Evolutionary conservation across 2,329 filamentous ascomycete species (phyloP).

Genomic region (Aspergillus ruber): DNA sequence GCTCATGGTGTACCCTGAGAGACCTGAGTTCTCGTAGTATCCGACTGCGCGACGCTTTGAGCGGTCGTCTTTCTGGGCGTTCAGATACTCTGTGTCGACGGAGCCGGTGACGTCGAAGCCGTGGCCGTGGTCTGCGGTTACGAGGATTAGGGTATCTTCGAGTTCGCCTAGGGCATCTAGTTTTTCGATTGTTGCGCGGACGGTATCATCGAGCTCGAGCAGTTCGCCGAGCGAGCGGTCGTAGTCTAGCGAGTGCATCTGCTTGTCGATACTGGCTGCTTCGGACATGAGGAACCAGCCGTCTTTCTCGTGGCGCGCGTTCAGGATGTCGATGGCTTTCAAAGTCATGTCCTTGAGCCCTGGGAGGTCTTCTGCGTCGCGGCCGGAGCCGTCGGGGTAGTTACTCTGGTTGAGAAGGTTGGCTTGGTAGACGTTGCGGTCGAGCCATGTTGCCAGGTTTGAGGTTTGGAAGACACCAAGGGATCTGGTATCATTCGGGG

Average conservation of each 20-base stretch:
- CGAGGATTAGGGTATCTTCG: slow-evolving; percentile 70
- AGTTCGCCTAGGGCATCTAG: slow-evolving; percentile 60
- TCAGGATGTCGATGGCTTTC: slow-evolving; percentile 76
- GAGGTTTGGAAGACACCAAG: slow-evolving; percentile 71
- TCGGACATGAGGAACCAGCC: slow-evolving; percentile 88
- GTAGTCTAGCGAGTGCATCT: slow-evolving; percentile 82
- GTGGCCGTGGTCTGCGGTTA: slow-evolving; percentile 84
- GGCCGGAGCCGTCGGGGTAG: slow-evolving; percentile 59
- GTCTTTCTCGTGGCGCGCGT: slow-evolving; percentile 56
- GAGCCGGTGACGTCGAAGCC: slow-evolving; percentile 81
- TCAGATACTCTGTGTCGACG: slow-evolving; percentile 72
- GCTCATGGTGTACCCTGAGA: slow-evolving; percentile 65
- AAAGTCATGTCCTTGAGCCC: slow-evolving; percentile 85
- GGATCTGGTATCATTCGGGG: slow-evolving; percentile 55
- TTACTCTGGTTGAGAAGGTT: slow-evolving; percentile 63
- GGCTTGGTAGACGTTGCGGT: slow-evolving; percentile 70
- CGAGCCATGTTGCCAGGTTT: slow-evolving; percentile 78
- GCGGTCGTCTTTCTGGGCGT: slow-evolving; percentile 58
- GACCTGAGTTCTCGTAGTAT: slow-evolving; percentile 64
- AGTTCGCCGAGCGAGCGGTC: slow-evolving; percentile 79
- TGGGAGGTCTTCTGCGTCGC: slow-evolving; percentile 65
- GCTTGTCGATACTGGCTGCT: slow-evolving; percentile 79
- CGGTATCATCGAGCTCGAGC: slow-evolving; percentile 76
- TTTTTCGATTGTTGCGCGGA: slow-evolving; percentile 66
- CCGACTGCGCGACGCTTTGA: slow-evolving; percentile 70